Evolutionary conservation across 2,329 filamentous ascomycete genomes (phyloP), one percentile per base, ranked within the genome.

Genomic region (Epichloe bromicola): DNA sequence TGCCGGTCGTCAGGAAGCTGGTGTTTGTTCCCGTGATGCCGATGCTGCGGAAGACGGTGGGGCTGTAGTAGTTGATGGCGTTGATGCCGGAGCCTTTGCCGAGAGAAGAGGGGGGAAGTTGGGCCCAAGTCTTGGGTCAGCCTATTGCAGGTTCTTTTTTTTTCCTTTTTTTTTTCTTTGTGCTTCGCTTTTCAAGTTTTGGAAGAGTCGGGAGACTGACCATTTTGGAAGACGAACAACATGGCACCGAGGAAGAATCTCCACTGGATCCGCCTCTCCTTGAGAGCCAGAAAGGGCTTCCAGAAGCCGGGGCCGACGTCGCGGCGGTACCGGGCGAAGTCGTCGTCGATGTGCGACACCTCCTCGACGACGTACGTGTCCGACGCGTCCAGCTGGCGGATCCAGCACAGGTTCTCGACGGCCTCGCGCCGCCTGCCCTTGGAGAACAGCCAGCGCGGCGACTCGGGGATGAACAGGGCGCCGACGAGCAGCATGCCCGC

Each of bases 221-320:
- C 82, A 59, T 91, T 91, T 66, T 91, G 86, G 75, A 82, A 88
- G 49, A 90, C 70, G 72, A 90, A 90, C 19, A 91, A 73, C 60
- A 86, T 77, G 51, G 78, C 77, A 45, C 86, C 86, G 11, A 90
- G 74, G 63, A 87, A 78, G 67, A 91, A 82, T 41, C 86, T 79
- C 72, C 80, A 87, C 57, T 79, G 79, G 26, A 86, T 75, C 60
- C 75, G 76, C 52, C 68, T 71, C 56, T 78, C 68, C 57, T 71
- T 74, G 52, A 75, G 71, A 20, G 78, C 71, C 7, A 72, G 70
- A 68, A 88, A 86, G 0, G 84, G 83, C 66, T 83, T 82, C 80
- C 81, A 88, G 73, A 89, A 88, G 3, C 85, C 85, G 15, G 78
- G 67, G 8, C 85, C 85, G 44, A 88, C 78, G 33, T 77, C 74